Conservation (phyloP, 2,329 filamentous ascomycete species). For the Pseudopyrenochaeta lycopersici region DNA sequence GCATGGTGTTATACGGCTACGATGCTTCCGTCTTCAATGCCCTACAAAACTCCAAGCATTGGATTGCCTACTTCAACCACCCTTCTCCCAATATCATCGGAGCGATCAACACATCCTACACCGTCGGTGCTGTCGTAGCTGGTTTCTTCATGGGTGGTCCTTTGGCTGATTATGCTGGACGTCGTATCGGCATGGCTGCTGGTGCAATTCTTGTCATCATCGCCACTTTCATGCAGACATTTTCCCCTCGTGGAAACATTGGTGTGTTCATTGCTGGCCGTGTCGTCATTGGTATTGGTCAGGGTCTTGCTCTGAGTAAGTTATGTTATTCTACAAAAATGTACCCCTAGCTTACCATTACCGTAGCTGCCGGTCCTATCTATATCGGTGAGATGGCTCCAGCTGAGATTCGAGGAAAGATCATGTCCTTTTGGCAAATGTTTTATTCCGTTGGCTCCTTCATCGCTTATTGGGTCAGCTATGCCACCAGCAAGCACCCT, state of each 20-base stretch:
- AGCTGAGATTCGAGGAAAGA: constrained; percentile 69
- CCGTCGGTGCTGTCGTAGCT: constrained; percentile 73
- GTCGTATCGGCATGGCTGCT: constrained; percentile 70
- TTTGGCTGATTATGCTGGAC: constrained; percentile 68
- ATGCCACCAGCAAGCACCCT: constrained; percentile 66
- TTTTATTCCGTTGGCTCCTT: constrained; percentile 73
- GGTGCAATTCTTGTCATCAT: constrained; percentile 73
- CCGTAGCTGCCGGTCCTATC: constrained; percentile 69
- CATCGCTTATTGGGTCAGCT: constrained; percentile 71
- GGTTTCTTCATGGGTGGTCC: constrained; percentile 76
- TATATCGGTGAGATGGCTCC: constrained; percentile 76
- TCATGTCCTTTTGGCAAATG: constrained; percentile 76
- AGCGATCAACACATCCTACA: constrained; percentile 73
- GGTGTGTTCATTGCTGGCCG: constrained; percentile 74
- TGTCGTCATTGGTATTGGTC: constrained; percentile 74
- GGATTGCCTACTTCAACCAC: constrained; percentile 70
- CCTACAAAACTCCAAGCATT: constrained; percentile 72
- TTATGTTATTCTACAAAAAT: not conserved
- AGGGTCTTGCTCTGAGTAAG: constrained; percentile 71
- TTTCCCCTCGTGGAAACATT: constrained; percentile 65
- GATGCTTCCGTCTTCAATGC: constrained; percentile 79
- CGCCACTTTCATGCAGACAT: constrained; percentile 74
- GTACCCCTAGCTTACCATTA: constrained; percentile 7
- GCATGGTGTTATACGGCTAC: constrained; percentile 79
- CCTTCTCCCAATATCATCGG: constrained; percentile 59